Conservation (phyloP, 1,284 basidiomycete genomes). For the Pterulicium gracile region DNA sequence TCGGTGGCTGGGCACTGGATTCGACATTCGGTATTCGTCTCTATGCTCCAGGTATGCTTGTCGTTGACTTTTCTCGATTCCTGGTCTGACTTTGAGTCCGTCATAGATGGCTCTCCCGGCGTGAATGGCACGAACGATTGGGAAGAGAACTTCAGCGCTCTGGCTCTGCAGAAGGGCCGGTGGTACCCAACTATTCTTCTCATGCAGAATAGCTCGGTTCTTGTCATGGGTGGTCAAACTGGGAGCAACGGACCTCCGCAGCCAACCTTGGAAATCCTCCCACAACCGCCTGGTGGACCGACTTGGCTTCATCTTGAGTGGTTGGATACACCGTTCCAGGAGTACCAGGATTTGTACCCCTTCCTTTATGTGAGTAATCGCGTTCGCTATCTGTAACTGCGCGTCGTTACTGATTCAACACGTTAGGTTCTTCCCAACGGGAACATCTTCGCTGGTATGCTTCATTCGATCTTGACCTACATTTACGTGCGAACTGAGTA, state of each 20-base stretch:
- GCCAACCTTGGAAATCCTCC: slow-evolving; percentile 54
- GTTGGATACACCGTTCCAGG: too few species aligned
- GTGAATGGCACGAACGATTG: slow-evolving; percentile 57
- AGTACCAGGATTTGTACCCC: too few species aligned
- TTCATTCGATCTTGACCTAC: not conserved
- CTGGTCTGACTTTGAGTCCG: not conserved
- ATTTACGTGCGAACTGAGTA: not conserved
- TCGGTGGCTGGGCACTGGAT: slow-evolving; percentile 55
- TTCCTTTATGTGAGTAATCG: too few species aligned
- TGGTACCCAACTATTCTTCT: slow-evolving; percentile 65
- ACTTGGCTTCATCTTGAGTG: slow-evolving; percentile 33
- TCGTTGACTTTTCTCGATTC: not conserved
- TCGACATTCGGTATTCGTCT: slow-evolving; percentile 61
- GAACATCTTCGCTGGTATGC: slow-evolving; percentile 52
- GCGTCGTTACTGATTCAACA: too few species aligned
- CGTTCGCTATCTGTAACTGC: too few species aligned
- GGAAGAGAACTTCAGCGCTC: slow-evolving; percentile 45
- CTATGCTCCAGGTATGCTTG: slow-evolving; percentile 38
- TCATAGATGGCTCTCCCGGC: slow-evolving; percentile 45
- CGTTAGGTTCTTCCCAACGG: slow-evolving; percentile 60
- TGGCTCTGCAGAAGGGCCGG: slow-evolving; percentile 48
- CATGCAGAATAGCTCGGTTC: slow-evolving; percentile 57
- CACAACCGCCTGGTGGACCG: slow-evolving; percentile 28
- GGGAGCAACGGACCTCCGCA: slow-evolving; percentile 55
- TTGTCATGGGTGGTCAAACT: slow-evolving; percentile 63